Percentiles rank a stretch among this genome's conserved stretches.
Evolutionary conservation across 2,329 filamentous ascomycete species (phyloP).

Genomic region (Aplosporella prunicola): DNA sequence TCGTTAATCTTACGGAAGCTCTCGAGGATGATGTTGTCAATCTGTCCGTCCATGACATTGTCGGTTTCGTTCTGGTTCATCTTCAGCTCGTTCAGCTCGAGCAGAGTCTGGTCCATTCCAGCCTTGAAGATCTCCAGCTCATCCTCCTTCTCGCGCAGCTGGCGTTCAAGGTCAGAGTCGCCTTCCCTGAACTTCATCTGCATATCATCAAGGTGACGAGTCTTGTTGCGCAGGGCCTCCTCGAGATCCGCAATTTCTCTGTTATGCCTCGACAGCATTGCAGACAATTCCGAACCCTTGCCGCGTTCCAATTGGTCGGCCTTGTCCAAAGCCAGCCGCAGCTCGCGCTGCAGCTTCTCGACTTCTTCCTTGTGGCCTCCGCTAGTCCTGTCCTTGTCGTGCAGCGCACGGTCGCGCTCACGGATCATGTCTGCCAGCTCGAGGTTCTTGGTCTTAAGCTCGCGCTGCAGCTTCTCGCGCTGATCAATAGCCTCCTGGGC

Average conservation of each 20-base stretch:
- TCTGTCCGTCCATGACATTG: slow-evolving; percentile 74
- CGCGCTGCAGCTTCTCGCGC: slow-evolving; percentile 88
- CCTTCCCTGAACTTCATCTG: slow-evolving; percentile 70
- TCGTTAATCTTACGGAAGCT: slow-evolving; percentile 92
- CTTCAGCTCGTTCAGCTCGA: slow-evolving; percentile 85
- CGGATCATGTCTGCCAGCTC: slow-evolving; percentile 98
- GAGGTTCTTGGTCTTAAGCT: slow-evolving; percentile 99
- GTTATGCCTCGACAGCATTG: slow-evolving; percentile 92
- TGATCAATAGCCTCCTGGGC: slow-evolving; percentile 94
- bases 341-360: slow-evolving; percentile 87
- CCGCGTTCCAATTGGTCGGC: slow-evolving; percentile 85
- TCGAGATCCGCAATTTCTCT: slow-evolving; percentile 95
- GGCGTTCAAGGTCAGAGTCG: slow-evolving; percentile 73
- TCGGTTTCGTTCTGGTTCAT: slow-evolving; percentile 54
- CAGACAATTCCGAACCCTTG: slow-evolving; percentile 91
- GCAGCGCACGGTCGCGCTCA: slow-evolving; percentile 83
- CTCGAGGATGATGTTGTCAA: slow-evolving; percentile 78
- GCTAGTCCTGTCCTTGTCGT: slow-evolving; percentile 80
- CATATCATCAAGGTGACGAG: slow-evolving; percentile 73
- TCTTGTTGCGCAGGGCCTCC: slow-evolving; percentile 81
- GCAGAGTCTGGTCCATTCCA: slow-evolving; percentile 89
- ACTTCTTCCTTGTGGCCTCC: slow-evolving; percentile 87
- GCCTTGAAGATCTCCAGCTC: slow-evolving; percentile 97
- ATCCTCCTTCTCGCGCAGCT: slow-evolving; percentile 88
- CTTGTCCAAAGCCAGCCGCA: slow-evolving; percentile 82